Conservation (phyloP, 108 stramenopile genomes). For the Cyclostephanos tholiformis region DNA sequence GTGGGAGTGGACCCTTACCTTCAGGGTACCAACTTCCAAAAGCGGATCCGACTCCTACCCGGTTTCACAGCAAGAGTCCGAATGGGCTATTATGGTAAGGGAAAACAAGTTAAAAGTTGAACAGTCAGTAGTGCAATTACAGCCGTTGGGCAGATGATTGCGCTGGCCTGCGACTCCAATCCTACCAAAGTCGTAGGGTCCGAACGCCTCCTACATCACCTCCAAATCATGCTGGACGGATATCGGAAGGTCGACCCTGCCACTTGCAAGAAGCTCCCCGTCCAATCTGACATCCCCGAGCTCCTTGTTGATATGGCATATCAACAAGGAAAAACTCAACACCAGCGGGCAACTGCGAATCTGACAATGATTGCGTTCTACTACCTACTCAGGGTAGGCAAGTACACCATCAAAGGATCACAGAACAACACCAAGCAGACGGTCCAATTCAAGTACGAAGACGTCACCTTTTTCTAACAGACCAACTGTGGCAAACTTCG, state of each 20-base stretch:
- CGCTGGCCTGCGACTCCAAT: conserved; percentile 5
- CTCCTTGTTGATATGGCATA: not conserved
- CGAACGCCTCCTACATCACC: not conserved
- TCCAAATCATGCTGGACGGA: not conserved
- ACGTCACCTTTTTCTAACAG: not conserved
- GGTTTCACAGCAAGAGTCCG: no score
- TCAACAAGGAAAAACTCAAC: not conserved
- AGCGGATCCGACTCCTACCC: no score
- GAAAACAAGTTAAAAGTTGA: not conserved
- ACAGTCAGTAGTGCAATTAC: not conserved
- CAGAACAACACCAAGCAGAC: not conserved
- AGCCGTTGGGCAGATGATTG: not conserved
- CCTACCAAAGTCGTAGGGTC: not conserved
- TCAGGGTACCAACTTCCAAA: no score
- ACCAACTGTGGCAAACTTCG: not conserved
- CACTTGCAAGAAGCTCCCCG: not conserved
- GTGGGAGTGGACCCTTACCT: no score
- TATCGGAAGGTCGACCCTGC: not conserved
- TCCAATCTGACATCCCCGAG: not conserved
- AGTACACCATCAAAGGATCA: not conserved
- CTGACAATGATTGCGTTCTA: not conserved
- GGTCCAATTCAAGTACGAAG: not conserved
- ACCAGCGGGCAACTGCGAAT: not conserved
- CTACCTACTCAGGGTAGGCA: not conserved
- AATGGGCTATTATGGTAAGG: no score